Base-by-base conservation (phyloP, 1,139 yeast species). In the Pichia sp. region DNA sequence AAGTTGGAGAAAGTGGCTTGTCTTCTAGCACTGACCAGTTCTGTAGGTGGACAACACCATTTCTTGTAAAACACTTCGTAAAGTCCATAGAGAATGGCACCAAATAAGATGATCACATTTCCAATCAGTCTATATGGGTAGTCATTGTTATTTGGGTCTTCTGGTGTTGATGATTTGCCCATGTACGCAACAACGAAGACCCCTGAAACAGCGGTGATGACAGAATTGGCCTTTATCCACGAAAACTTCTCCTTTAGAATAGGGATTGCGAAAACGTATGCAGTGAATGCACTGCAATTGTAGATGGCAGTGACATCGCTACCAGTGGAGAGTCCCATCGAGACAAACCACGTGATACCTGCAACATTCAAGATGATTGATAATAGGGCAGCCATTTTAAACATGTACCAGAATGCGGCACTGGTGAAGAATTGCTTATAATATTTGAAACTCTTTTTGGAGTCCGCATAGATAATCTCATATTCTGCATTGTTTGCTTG, bases 241-340 rank as follows among this genome's bases (percentile, higher is more conserved):
- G 82, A 71, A 48, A 84, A 75, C 33, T 60, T 64, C 50, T 86
- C 96, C 27, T 67, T 60, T 35, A 86, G 65, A 29, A 86, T 58
- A 2, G 88, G 85, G 21, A 86, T 78, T 3, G 94, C 87, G 59
- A 86, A 85, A 6, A 85, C 74, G 52, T 86, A 80, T 0, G 95
- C 95, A 6, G 88, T 80, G 55, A 86, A 85, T 0, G 94, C 94
- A 11, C 88, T 79, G 53, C 94, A 84, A 60, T 86, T 86, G 60
- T 85, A 86, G 44, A 86, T 86, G 9, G 95, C 95, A 3, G 95
- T 85, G 21, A 86, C 80, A 52, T 86, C 95, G 3, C 87, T 70
- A 0, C 94, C 86, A 27, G 87, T 82, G 1, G 95, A 80, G 56
- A 83, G 60, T 21, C 78, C 67, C 75, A 86, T 84, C 7, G 95